phyloP scores from a whole-genome alignment of 2,329 filamentous ascomycete genomes.

The Diaporthe humulicola region DNA sequence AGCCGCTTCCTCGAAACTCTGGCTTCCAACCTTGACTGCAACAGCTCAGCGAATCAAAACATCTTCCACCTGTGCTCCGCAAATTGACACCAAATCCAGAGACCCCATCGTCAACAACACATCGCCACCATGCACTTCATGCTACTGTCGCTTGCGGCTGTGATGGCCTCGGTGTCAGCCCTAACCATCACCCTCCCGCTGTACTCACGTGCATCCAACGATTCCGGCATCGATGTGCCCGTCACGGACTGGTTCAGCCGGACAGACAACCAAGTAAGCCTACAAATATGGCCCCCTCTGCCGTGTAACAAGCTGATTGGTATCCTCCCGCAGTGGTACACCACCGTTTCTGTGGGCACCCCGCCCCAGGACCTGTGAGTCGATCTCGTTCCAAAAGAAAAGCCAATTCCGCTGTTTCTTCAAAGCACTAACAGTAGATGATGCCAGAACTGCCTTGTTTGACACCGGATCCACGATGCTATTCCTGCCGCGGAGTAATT shows the following conservation, averaged over 20 bases:
- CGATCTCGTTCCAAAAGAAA: too few relatives aligned
- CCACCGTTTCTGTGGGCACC: constrained; percentile 39
- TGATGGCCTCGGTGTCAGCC: constrained; percentile 16
- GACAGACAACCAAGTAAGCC: constrained; percentile 35
- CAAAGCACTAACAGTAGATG: neutral
- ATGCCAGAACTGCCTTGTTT: constrained; percentile 47
- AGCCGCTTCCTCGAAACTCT: too few relatives aligned
- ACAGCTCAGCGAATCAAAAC: neutral
- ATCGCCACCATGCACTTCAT: neutral
- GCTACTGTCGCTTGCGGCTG: neutral
- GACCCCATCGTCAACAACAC: neutral
- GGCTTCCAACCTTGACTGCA: neutral
- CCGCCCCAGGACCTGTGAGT: constrained; percentile 47
- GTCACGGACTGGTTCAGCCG: constrained; percentile 39
- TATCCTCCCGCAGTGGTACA: constrained; percentile 37
- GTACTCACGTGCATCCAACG: constrained; percentile 2
- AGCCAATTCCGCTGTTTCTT: too few relatives aligned
- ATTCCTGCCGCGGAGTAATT: constrained; percentile 47
- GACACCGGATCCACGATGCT: constrained; percentile 49
- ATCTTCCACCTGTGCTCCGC: neutral
- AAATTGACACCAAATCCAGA: neutral
- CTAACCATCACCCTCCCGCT: constrained; percentile 27
- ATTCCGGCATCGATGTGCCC: constrained; percentile 24
- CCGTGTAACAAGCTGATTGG: neutral
- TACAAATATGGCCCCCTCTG: too few relatives aligned